Evolutionary conservation across 805 yeast species (phyloP).

Genomic region (Sporopachydermia quercuum): DNA sequence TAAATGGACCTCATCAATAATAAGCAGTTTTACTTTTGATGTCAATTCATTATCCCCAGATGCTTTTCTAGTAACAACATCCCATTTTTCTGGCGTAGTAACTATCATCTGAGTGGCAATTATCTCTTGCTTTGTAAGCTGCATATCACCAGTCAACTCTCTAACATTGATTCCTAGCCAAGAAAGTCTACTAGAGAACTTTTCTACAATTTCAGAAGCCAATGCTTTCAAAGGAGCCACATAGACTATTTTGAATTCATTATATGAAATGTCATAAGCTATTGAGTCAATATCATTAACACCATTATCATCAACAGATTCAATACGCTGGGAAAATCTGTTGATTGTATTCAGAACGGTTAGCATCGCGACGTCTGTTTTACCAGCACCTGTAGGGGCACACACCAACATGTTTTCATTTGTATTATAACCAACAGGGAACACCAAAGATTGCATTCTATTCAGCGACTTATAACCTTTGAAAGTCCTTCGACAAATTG

Average conservation of each 20-base stretch:
- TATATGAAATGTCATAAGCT: constrained; percentile 48
- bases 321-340: constrained; percentile 38
- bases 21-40: constrained; percentile 67
- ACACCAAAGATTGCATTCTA: constrained; percentile 81
- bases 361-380: constrained; percentile 81
- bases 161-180: constrained; percentile 82
- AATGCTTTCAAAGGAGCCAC: constrained; percentile 89
- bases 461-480: constrained; percentile 63
- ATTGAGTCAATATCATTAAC: constrained; percentile 18
- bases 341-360: constrained; percentile 67
- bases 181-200: constrained; percentile 56
- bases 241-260: constrained; percentile 79
- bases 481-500: constrained; percentile 73
- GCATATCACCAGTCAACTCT: constrained; percentile 94
- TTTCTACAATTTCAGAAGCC: constrained; percentile 94
- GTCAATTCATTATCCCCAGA: constrained; percentile 79
- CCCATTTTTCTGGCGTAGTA: constrained; percentile 96
- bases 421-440: constrained; percentile 81
- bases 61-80: constrained; percentile 88
- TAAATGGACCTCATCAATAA: constrained; percentile 93
- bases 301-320: constrained; percentile 30
- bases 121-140: constrained; percentile 67
- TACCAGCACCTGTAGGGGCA: constrained; percentile 98
- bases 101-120: constrained; percentile 74
- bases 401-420: constrained; percentile 92